These are phyloP conservation scores for Alternaria burnsii DNA, from an alignment of 2,329 filamentous ascomycete genomes.

Conservation along the genomic window DNA sequence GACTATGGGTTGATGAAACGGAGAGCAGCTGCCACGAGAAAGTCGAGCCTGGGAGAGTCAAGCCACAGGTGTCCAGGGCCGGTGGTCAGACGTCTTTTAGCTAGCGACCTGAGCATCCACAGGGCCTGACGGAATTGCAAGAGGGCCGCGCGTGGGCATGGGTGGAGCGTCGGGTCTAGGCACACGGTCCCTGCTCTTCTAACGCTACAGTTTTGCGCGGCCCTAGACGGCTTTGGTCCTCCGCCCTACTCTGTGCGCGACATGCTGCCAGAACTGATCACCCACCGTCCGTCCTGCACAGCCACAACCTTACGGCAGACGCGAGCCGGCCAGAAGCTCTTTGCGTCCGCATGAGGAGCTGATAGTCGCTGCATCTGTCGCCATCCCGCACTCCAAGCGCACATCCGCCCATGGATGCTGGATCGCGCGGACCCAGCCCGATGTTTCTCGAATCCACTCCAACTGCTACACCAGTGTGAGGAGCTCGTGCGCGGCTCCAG, in stretches of 20 bases:
- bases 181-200: conserved; percentile 30
- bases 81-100: conserved; percentile 49
- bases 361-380: conserved; percentile 48
- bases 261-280: conserved; percentile 22
- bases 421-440: conserved; percentile 37
- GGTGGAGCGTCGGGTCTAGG: conserved; percentile 35
- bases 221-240: conserved; percentile 23
- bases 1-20: conserved; percentile 43
- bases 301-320: conserved; percentile 47
- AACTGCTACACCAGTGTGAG: conserved; percentile 28
- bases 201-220: conserved; percentile 31
- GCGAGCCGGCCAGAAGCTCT: conserved; percentile 37
- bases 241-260: conserved; percentile 23
- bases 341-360: conserved; percentile 31
- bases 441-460: conserved; percentile 43
- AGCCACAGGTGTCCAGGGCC: conserved; percentile 44
- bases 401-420: conserved; percentile 27
- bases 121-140: conserved; percentile 29
- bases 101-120: conserved; percentile 37
- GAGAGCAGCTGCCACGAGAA: conserved; percentile 45
- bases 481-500: conserved; percentile 33
- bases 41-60: conserved; percentile 34
- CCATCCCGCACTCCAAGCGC: conserved; percentile 34
- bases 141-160: conserved; percentile 39
- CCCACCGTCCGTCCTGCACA: conserved; percentile 40